Evolutionary conservation across 257 asterid genomes (phyloP).

Genomic region (Solanum chmielewskii): DNA sequence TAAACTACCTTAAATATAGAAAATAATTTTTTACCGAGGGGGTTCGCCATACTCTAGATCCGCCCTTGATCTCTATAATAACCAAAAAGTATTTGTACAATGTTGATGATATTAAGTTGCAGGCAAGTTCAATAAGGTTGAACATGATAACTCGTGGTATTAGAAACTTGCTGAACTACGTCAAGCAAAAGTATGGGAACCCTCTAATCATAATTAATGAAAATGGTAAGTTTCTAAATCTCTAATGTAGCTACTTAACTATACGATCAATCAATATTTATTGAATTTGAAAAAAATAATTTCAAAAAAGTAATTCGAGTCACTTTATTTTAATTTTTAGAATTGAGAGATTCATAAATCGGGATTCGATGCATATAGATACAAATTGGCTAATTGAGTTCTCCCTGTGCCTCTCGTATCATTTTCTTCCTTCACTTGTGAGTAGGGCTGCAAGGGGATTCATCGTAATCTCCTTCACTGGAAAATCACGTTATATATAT

Average conservation of each 20-base stretch:
- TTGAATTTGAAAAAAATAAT: background rate
- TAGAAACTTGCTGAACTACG: slow-evolving; percentile 70
- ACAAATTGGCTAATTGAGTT: background rate
- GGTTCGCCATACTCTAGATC: fast-evolving
- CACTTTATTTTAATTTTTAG: too few species aligned
- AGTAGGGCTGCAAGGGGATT: too few species aligned
- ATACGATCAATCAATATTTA: background rate
- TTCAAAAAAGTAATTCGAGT: background rate
- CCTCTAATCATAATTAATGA: slow-evolving; percentile 67
- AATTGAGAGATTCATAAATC: too few species aligned
- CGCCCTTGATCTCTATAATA: too few species aligned
- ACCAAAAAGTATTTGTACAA: too few species aligned
- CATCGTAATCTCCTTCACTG: too few species aligned
- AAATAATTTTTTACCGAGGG: too few species aligned
- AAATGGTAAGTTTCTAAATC: slow-evolving; percentile 38
- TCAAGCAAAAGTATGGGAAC: slow-evolving; percentile 51
- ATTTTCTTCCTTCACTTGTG: too few species aligned
- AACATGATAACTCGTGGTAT: slow-evolving; percentile 50
- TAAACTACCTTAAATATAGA: too few species aligned
- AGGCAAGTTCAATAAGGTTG: slow-evolving; percentile 77
- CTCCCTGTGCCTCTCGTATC: background rate
- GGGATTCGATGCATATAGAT: too few species aligned
- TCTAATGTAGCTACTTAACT: background rate
- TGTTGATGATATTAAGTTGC: too few species aligned
- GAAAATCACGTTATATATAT: background rate